phyloP scores from a whole-genome alignment of 371 early-diverging fungal species.

The Syncephalastrum monosporum region DNA sequence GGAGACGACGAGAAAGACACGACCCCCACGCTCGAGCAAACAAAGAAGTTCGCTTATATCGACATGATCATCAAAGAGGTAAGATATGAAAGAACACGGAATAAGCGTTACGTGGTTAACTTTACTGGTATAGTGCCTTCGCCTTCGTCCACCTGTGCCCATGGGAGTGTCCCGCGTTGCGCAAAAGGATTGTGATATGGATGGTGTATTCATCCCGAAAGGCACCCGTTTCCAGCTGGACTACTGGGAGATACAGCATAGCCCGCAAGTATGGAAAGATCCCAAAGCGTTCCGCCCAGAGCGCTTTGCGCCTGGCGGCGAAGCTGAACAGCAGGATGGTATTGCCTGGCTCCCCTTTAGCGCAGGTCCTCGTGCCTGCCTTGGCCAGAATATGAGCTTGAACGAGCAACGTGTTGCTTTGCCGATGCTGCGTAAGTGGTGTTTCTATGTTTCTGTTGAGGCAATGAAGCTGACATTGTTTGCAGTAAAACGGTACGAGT shows the following conservation, averaged over 20 bases:
- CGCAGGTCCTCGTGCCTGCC: constrained; percentile 33
- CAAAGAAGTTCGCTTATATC: constrained; percentile 4
- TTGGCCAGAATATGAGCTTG: constrained; percentile 59
- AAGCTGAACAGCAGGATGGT: constrained; percentile 7
- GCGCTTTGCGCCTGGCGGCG: constrained; percentile 19
- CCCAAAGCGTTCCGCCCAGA: constrained; percentile 22
- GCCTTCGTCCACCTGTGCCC: constrained; percentile 9
- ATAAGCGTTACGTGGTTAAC: not conserved
- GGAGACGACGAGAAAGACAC: constrained; percentile 43
- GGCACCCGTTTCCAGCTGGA: constrained; percentile 10
- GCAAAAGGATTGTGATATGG: constrained; percentile 11
- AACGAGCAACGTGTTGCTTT: constrained; percentile 51
- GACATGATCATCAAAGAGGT: constrained; percentile 14
- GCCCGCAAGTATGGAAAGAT: constrained; percentile 15
- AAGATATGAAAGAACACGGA: not conserved
- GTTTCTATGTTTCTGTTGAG: not conserved
- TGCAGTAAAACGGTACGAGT: constrained; percentile 19
- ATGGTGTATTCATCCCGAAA: constrained; percentile 15
- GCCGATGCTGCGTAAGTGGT: constrained; percentile 40
- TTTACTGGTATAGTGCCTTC: constrained; percentile 10
- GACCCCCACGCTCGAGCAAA: constrained; percentile 28
- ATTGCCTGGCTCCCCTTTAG: constrained; percentile 16
- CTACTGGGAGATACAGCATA: constrained; percentile 20
- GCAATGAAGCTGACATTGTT: not conserved
- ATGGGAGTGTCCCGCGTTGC: constrained; percentile 3